Evolutionary conservation across 73 alveolate species (phyloP), one percentile per base, ranked within the genome.

Genomic region (Paramecium pentaurelia): DNA sequence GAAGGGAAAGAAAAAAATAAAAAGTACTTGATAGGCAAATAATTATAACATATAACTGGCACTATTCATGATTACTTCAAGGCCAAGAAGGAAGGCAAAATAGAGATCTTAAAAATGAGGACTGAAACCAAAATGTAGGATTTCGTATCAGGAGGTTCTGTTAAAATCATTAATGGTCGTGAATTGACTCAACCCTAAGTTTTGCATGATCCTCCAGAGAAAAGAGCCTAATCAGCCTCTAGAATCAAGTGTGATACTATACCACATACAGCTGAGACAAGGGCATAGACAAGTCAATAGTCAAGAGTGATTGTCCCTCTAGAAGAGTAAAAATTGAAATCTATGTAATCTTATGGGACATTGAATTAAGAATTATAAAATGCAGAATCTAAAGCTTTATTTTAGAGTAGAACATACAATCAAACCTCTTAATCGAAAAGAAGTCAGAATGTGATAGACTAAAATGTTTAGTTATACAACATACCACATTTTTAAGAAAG

Each of bases 31-130:
- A 80, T 80, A 42, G 58, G 45, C 28, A 80, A 80, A 80, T 51
- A 22, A 47, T 18, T 80, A 5, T 2, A 22, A 45, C 91, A 80
- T 49, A 80, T 80, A 45, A 80, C 91, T 22, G 91, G 91, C 42
- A 42, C 91, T 0, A 34, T 44, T 40, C 47, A 80, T 25, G 91
- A 80, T 80, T 80, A 32, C 32, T 32, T 44, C 16, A 32, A 40
- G 16, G 75, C 77, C 36, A 28, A 49, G 77, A 45, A 47, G 16
- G 44, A 40, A 0, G 91, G 91, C 8, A 28, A 80, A 36, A 80
- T 80, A 27, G 77, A 80, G 8, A 64, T 80, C 49, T 80, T 80
- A 30, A 32, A 80, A 18, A 80, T 40, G 77, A 80, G 91, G 30
- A 25, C 37, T 8, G 77, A 40, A 27, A 80, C 91, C 3, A 44